These are phyloP conservation scores for Coemansia reversa DNA, from an alignment of 192 early-diverging fungal genomes.

Conservation along the genomic window DNA sequence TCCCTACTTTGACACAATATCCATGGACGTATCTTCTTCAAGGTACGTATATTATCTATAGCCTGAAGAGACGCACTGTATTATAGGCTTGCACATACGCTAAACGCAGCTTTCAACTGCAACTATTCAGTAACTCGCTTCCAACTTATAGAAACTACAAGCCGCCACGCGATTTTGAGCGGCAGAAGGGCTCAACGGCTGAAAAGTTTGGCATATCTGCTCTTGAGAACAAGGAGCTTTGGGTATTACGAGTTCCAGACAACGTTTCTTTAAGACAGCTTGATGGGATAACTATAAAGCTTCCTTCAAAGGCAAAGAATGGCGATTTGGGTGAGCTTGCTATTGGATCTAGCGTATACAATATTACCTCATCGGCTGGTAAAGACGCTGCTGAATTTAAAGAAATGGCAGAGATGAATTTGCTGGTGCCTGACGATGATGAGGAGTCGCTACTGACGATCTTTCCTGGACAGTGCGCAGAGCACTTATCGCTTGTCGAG, in stretches of 20 bases:
- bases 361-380: constrained; percentile 22
- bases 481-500: constrained; percentile 37
- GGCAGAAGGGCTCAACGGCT: constrained; percentile 14
- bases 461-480: constrained; percentile 23
- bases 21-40: no score
- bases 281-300: constrained; percentile 42
- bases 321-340: constrained; percentile 25
- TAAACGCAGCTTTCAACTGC: not conserved
- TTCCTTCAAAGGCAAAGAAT: constrained; percentile 23
- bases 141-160: constrained; percentile 13
- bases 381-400: constrained; percentile 24
- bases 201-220: constrained; percentile 11
- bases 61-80: not conserved
- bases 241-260: constrained; percentile 50
- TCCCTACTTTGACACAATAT: no score
- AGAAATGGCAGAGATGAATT: constrained; percentile 46
- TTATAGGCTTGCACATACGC: not conserved
- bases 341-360: constrained; percentile 13
- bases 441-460: constrained; percentile 21
- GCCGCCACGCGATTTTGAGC: constrained; percentile 36
- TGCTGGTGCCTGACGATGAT: constrained; percentile 44
- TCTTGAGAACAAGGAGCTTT: constrained; percentile 41
- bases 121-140: not conserved
- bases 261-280: constrained; percentile 33
- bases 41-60: no score